These are phyloP conservation scores for Anastatica hierochuntica DNA, from an alignment of 345 rosid genomes.

Conservation along the genomic window DNA sequence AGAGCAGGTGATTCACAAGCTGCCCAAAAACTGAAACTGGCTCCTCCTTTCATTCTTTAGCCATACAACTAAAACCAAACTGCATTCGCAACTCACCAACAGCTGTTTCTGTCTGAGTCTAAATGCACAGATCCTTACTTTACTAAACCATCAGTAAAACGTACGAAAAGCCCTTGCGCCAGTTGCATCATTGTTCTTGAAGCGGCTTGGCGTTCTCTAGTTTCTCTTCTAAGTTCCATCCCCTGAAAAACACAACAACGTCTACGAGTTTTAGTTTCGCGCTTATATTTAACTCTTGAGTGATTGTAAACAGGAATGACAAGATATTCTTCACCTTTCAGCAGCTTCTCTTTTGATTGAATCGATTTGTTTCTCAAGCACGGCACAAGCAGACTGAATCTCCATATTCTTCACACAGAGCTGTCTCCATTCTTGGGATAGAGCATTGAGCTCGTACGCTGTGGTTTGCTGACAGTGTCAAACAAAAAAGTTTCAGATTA, in stretches of 20 bases:
- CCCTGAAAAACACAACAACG: slow-evolving; percentile 31
- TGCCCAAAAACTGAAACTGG: too few relatives aligned
- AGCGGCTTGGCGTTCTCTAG: slow-evolving; percentile 32
- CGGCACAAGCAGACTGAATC: slow-evolving; percentile 66
- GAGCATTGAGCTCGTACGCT: slow-evolving; percentile 76
- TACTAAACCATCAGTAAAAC: too few relatives aligned
- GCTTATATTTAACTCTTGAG: slow-evolving; percentile 12
- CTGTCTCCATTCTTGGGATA: slow-evolving; percentile 86
- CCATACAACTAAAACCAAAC: too few relatives aligned
- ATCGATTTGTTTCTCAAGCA: slow-evolving; percentile 51
- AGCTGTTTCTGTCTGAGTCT: too few relatives aligned
- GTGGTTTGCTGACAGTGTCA: slow-evolving; percentile 62
- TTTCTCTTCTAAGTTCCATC: slow-evolving; percentile 69
- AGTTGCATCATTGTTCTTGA: slow-evolving; percentile 10
- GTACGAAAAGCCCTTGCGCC: too few relatives aligned
- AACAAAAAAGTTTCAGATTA: slow-evolving; percentile 11
- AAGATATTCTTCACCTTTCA: slow-evolving; percentile 43
- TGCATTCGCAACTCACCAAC: too few relatives aligned
- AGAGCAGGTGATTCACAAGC: too few relatives aligned
- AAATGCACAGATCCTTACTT: too few relatives aligned
- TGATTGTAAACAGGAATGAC: neutral
- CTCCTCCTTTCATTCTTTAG: too few relatives aligned
- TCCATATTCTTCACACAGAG: slow-evolving; percentile 80
- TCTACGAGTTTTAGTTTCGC: neutral
- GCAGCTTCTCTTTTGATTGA: slow-evolving; percentile 58